A percentile compares a stretch with the other conserved stretches of the same genome.
Evolutionary conservation across 306 rosid species (phyloP).

Genomic region (Acacia confusa): DNA sequence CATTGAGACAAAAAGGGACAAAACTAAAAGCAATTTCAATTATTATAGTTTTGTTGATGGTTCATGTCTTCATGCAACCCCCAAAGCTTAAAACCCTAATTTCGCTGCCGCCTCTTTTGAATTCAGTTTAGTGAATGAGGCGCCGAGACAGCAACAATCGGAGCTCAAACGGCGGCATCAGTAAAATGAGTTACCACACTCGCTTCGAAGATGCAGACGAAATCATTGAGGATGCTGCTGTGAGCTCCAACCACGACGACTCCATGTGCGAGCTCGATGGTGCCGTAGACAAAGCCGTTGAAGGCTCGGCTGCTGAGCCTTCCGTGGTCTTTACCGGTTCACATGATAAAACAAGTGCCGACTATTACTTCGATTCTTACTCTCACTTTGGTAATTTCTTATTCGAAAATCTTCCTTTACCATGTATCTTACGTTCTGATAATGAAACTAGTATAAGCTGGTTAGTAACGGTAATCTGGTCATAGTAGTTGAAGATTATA

Average conservation of each 20-base stretch:
- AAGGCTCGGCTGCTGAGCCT: neutral
- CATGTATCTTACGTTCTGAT: neutral
- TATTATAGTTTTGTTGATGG: neutral
- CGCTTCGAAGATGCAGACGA: conserved; percentile 70
- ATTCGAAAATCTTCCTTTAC: neutral
- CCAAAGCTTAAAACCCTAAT: neutral
- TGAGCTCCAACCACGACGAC: conserved; percentile 69
- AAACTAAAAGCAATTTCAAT: neutral
- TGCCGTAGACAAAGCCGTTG: conserved; percentile 31
- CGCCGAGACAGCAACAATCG: conserved; percentile 58
- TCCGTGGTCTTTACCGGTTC: conserved; percentile 29
- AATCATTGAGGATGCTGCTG: conserved; percentile 53
- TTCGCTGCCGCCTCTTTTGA: neutral
- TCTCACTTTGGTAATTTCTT: conserved; percentile 83
- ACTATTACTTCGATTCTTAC: conserved; percentile 96
- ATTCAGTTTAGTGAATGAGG: conserved; percentile 41
- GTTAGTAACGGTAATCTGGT: neutral
- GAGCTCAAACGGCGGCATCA: conserved; percentile 22
- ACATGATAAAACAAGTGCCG: conserved; percentile 92
- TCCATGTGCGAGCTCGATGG: conserved; percentile 69
- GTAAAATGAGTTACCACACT: conserved; percentile 42
- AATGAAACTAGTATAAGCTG: neutral
- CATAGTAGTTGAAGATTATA: neutral
- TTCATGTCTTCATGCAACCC: neutral
- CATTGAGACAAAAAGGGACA: neutral